Evolutionary conservation across 768 basidiomycete species (phyloP).

Genomic region (Boletales sp.): DNA sequence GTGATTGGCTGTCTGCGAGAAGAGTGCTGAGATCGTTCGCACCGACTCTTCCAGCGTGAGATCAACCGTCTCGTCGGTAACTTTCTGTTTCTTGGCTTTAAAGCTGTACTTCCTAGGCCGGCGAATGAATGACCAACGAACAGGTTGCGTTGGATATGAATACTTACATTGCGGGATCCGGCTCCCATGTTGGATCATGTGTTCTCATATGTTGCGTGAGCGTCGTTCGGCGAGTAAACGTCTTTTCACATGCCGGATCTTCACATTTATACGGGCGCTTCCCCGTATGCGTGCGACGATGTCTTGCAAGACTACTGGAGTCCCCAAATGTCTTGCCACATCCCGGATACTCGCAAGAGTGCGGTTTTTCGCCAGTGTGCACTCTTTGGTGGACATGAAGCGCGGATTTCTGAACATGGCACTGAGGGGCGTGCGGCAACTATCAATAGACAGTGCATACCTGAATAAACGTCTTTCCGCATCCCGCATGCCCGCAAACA

Average conservation of each 20-base stretch:
- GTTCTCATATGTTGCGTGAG: conserved; percentile 85
- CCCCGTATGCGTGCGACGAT: conserved; percentile 85
- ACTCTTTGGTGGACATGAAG: conserved; percentile 85
- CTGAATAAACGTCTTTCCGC: conserved; percentile 92
- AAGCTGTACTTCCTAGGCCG: conserved; percentile 67
- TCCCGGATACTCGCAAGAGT: conserved; percentile 84
- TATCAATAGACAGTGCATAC: conserved; percentile 36
- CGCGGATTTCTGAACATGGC: conserved; percentile 66
- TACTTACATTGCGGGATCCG: conserved; percentile 77
- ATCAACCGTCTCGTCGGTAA: conserved; percentile 50
- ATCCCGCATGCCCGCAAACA: conserved; percentile 64
- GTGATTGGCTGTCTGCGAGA: conserved; percentile 45
- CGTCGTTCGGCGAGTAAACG: conserved; percentile 83
- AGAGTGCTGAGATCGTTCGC: conserved; percentile 68
- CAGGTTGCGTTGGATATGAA: conserved; percentile 3
- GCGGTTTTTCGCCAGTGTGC: conserved; percentile 92
- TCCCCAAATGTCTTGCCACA: conserved; percentile 89
- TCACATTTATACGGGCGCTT: conserved; percentile 87
- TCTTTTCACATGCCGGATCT: conserved; percentile 79
- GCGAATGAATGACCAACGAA: conserved; percentile 12
- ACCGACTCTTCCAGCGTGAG: conserved; percentile 68
- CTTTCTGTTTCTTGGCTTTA: conserved; percentile 64
- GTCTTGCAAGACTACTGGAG: conserved; percentile 87
- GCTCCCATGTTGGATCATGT: conserved; percentile 82
- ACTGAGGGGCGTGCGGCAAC: conserved; percentile 5